phyloP scores from a whole-genome alignment of 208 protist genomes.

The Crithidia thermophila region DNA sequence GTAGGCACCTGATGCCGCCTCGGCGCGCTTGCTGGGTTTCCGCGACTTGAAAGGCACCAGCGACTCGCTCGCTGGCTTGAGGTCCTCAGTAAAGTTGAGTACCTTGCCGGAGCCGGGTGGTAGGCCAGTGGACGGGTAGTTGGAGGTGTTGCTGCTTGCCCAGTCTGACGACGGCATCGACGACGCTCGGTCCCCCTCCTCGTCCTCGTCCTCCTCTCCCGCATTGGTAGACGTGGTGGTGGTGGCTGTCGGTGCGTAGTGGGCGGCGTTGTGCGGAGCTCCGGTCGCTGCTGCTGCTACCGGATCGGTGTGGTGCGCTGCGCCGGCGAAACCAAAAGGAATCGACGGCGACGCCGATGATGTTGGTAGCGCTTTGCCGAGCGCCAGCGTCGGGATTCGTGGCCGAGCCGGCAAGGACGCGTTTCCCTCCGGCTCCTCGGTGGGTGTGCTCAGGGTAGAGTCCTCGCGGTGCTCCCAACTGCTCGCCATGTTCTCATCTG shows the following conservation, averaged over 20 bases:
- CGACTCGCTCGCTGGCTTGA: not conserved
- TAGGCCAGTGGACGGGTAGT: not conserved
- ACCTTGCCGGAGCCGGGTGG: not conserved
- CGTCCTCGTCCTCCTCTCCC: not conserved
- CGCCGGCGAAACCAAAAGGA: too few relatives aligned
- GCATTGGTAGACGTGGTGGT: not conserved
- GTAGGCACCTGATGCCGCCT: not conserved
- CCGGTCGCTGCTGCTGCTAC: not conserved
- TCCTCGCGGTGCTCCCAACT: not conserved
- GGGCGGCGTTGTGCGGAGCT: not conserved
- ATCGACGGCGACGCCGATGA: too few relatives aligned
- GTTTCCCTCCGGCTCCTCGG: slow-evolving; percentile 5
- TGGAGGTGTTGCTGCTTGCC: not conserved
- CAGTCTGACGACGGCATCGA: slow-evolving; percentile 1
- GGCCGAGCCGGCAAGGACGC: not conserved
- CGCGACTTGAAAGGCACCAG: not conserved
- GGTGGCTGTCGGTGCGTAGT: not conserved
- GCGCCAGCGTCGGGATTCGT: slow-evolving; percentile 13
- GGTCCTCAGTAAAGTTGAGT: not conserved
- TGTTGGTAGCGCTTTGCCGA: slow-evolving; percentile 19
- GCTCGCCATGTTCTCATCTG: not conserved
- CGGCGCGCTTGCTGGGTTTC: slow-evolving; percentile 13
- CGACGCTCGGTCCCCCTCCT: not conserved
- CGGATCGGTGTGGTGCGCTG: slow-evolving; percentile 5
- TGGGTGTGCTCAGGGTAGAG: slow-evolving; percentile 5